Base-by-base conservation (phyloP, 306 rosid species). In the Cicer arietinum region DNA sequence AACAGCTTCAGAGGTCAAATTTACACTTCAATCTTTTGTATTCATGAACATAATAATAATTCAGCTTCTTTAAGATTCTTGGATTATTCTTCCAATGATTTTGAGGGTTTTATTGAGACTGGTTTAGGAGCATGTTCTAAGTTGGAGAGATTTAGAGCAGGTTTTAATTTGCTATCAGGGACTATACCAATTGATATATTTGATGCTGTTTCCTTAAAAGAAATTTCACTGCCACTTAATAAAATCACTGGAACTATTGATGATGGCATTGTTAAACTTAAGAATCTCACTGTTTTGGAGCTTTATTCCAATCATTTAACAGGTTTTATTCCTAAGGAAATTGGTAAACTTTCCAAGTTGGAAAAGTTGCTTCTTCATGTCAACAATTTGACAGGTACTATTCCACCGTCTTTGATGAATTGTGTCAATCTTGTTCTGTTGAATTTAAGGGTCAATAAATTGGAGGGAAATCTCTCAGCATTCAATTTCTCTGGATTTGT, bases 111-210 rank as follows among this genome's bases (percentile, higher is more conserved):
- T 17, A 81, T 94, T 76, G 41, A 81, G 7, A 62, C 61, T 11
- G 99, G 97, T 42, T 71, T 90, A 5, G 89, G 93, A 39, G 71
- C 69, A 5, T 94, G 97, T 79, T 86, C 92, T 16, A 81, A 69
- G 82, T 84, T 94, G 41, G 88, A 84, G 81, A 74, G 65, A 8
- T 89, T 94, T 76, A 77, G 88, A 17, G 98, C 98, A n/a, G 92
- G 97, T 67, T 89, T 86, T 83, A 94, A 94, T 79, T 1, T 22
- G 41, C 89, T 94, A 4, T 12, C 79, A 0, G 97, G 96, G n/a
- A 56, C 61, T 69, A 72, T 94, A 51, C 99, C 99, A 0, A 67
- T 11, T 67, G 97, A 92, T 78, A 63, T 94, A 64, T 90, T 50
- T 78, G 47, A 66, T 69, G 82, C 71, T 35, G 77, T 64, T 74